A percentile compares a stretch with the other conserved stretches of the same genome.
Conservation (phyloP, 495 filamentous ascomycete genomes). For the Penicillium ucsense region DNA sequence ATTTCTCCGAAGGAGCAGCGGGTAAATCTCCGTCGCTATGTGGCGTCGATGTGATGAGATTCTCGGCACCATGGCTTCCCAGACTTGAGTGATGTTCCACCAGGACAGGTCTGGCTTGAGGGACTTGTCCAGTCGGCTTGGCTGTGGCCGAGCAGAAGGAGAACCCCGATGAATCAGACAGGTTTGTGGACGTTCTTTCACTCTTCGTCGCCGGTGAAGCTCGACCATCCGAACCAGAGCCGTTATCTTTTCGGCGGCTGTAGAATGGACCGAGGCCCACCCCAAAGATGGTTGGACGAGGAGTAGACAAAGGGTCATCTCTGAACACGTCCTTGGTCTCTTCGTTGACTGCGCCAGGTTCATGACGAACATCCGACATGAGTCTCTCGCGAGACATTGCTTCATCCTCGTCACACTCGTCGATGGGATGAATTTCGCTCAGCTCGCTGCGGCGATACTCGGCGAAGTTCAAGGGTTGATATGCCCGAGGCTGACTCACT, state of each 20-base stretch:
- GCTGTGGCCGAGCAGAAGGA: constrained; percentile 18
- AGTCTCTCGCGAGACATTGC: constrained; percentile 17
- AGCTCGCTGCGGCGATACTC: constrained; percentile 38
- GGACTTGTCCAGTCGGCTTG: constrained; percentile 8
- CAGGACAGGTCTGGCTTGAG: constrained; percentile 8
- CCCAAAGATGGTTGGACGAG: constrained; percentile 20
- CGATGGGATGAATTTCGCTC: constrained; percentile 53
- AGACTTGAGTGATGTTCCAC: constrained; percentile 13
- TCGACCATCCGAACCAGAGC: constrained; percentile 12
- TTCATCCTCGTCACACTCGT: constrained; percentile 63
- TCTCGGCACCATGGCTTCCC: constrained; percentile 20
- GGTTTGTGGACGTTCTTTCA: constrained; percentile 47
- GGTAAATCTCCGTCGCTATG: constrained; percentile 18
- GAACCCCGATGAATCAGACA: constrained; percentile 42
- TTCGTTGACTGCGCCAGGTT: constrained; percentile 2
- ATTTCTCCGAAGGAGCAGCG: constrained; percentile 22
- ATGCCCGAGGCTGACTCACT: constrained; percentile 8
- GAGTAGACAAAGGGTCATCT: constrained; percentile 18
- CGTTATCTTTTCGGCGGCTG: constrained; percentile 15
- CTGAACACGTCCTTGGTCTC: constrained; percentile 22
- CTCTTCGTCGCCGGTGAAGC: constrained; percentile 36
- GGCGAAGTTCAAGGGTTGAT: constrained; percentile 26
- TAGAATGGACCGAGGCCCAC: constrained; percentile 22
- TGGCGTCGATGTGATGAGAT: constrained; percentile 11
- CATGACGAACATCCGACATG: constrained; percentile 14